Evolutionary conservation across 1,139 yeast genomes (phyloP), one percentile per base, ranked within the genome.

Genomic region (Candida gigantensis): DNA sequence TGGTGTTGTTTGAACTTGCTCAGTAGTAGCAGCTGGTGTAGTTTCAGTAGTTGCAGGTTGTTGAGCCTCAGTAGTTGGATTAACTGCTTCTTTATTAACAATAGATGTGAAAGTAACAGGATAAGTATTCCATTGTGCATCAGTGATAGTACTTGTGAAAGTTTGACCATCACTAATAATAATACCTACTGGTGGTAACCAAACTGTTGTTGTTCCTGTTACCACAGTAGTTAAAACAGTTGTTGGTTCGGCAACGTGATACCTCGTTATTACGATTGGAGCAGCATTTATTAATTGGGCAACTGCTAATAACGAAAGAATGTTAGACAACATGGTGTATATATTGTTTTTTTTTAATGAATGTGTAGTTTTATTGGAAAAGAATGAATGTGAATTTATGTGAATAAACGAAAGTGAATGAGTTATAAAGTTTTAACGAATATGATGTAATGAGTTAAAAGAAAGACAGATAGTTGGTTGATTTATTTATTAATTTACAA

Each of bases 141-240:
- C 58, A 21, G 73, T 58, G 42, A 74, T 58, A 30, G 87, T 81
- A 45, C 66, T 65, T 6, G 89, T 82, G 47, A 71, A 78, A 26
- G 85, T 78, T 24, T 65, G 76, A 41, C 78, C 84, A 52, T 78
- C 75, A 28, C 84, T 77, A 37, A 83, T 71, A 32, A 81, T 66
- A 28, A 80, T 65, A 53, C 81, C 78, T 21, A 83, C 88, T n/a
- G 87, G 79, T 35, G 89, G 87, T 39, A 83, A 76, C 42, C 74
- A 68, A 19, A 76, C 65, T 7, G 84, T 73, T 29, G 80, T 72
- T 5, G 84, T 79, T 6, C 81, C 76, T 1, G 85, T 80, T 15
- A 79, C 69, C 45, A 68, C 67, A 15, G 78, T 72, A 39, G 72
- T 63, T 1, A 80, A 74, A 11, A 68, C 66, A 2, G 84, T 79